Evolutionary conservation across 1,284 basidiomycete species (phyloP).

Genomic region (Moniliophthora roreri): DNA sequence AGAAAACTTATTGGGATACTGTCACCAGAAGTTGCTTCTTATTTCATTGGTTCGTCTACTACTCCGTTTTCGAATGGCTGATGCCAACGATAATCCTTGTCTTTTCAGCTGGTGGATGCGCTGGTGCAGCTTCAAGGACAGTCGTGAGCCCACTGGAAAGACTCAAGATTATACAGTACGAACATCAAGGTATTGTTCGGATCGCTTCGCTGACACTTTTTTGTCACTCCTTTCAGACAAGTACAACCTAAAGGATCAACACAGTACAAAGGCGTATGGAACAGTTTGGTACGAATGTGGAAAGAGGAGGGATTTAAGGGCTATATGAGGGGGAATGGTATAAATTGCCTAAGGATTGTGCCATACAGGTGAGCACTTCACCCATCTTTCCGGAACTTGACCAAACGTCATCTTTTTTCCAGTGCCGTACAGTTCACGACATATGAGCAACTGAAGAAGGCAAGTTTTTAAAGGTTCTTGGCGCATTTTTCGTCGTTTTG

Average conservation of each 20-base stretch:
- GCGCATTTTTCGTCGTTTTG: background rate
- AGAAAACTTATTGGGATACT: conserved; percentile 21
- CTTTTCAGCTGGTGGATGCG: conserved; percentile 77
- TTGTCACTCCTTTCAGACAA: conserved; percentile 51
- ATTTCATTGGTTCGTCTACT: conserved; percentile 42
- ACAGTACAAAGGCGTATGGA: conserved; percentile 84
- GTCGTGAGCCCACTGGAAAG: conserved; percentile 91
- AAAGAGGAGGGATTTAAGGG: conserved; percentile 89
- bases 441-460: conserved; percentile 86
- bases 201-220: conserved; percentile 5
- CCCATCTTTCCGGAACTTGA: background rate
- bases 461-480: conserved; percentile 27
- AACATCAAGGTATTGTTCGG: conserved; percentile 16
- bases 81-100: conserved; percentile 32
- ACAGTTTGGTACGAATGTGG: conserved; percentile 85
- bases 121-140: conserved; percentile 84
- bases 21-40: conserved; percentile 62
- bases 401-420: conserved; percentile 23
- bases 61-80: conserved; percentile 8
- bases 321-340: conserved; percentile 90
- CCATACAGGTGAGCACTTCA: conserved; percentile 57
- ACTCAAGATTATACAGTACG: conserved; percentile 94
- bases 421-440: conserved; percentile 93
- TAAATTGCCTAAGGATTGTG: conserved; percentile 90
- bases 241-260: conserved; percentile 66